Conservation (phyloP, 2,329 filamentous ascomycete species). For the Chrysoporthe puriensis region DNA sequence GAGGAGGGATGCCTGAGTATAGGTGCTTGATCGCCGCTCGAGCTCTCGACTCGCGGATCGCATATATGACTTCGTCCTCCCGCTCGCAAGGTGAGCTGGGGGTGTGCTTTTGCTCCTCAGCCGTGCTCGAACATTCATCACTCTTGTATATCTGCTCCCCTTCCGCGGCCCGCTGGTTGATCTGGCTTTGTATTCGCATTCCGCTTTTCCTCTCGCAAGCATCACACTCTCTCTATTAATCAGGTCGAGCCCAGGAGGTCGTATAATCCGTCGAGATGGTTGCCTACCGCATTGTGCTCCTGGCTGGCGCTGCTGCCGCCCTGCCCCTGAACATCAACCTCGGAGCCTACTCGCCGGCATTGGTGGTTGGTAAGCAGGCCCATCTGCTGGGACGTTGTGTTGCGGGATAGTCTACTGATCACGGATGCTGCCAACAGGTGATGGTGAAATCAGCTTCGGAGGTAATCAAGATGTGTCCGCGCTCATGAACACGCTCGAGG, state of each 20-base stretch:
- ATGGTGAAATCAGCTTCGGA: slow-evolving; percentile 53
- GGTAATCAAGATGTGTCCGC: slow-evolving; percentile 49
- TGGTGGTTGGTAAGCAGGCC: slow-evolving; percentile 40
- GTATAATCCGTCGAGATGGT: slow-evolving; percentile 40
- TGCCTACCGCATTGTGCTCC: slow-evolving; percentile 40
- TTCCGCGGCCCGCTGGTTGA: slow-evolving; percentile 4
- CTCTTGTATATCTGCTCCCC: slow-evolving; percentile 31
- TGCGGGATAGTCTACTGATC: slow-evolving; percentile 10
- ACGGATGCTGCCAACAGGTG: slow-evolving; percentile 35
- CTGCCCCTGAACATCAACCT: slow-evolving; percentile 49
- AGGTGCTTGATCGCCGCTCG: slow-evolving; percentile 17
- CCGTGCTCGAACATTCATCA: slow-evolving; percentile 41
- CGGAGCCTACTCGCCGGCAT: slow-evolving; percentile 48
- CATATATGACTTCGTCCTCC: slow-evolving; percentile 39
- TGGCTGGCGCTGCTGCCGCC: slow-evolving; percentile 43
- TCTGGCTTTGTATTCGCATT: neutral
- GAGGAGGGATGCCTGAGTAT: neutral
- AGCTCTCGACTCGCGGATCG: neutral
- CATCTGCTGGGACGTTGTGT: neutral
- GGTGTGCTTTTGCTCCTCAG: slow-evolving; percentile 29
- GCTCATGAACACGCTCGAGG: slow-evolving; percentile 51
- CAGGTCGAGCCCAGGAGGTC: slow-evolving; percentile 20
- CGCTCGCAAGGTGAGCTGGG: slow-evolving; percentile 18
- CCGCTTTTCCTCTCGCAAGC: slow-evolving; percentile 37
- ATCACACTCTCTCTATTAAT: neutral